phyloP scores from a whole-genome alignment of 2,329 filamentous ascomycete genomes.

The Trichoderma sp. region DNA sequence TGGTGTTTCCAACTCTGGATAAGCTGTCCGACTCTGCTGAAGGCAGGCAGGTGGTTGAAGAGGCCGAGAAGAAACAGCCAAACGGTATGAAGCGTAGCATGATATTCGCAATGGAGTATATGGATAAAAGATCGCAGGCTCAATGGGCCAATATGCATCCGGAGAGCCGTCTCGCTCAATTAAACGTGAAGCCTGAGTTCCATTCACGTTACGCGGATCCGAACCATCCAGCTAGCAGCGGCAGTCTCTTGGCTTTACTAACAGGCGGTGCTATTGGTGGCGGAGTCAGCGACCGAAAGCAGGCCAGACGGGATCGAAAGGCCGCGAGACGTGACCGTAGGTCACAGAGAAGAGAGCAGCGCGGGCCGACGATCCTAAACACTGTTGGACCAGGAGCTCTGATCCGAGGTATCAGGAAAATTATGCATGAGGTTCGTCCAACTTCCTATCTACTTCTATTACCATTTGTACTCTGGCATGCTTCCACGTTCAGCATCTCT shows the following conservation, averaged over 20 bases:
- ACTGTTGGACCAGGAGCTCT: constrained; percentile 13
- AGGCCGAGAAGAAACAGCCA: constrained; percentile 11
- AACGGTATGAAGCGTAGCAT: constrained; percentile 16
- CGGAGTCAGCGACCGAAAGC: not conserved
- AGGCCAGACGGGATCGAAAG: not conserved
- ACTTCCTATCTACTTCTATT: too few relatives aligned
- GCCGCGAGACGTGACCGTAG: not conserved
- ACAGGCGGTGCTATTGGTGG: constrained; percentile 26
- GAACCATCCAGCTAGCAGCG: constrained; percentile 33
- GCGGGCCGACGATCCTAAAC: constrained; percentile 3
- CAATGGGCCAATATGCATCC: constrained; percentile 29
- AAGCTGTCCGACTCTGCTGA: constrained; percentile 8
- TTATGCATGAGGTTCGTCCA: constrained; percentile 21
- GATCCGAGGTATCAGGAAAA: constrained; percentile 17
- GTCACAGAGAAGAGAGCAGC: constrained; percentile 1
- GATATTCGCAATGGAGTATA: constrained; percentile 25
- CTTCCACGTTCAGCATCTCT: not conserved
- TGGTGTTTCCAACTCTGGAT: constrained; percentile 51
- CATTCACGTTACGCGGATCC: constrained; percentile 34
- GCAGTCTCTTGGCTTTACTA: constrained; percentile 30
- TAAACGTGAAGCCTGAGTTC: constrained; percentile 29
- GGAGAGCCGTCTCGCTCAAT: constrained; percentile 25
- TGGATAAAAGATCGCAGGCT: constrained; percentile 30
- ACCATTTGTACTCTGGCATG: not conserved
- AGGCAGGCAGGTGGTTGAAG: not conserved